Conservation (phyloP, 2,329 filamentous ascomycete genomes). For the Trichoderma simmonsii region DNA sequence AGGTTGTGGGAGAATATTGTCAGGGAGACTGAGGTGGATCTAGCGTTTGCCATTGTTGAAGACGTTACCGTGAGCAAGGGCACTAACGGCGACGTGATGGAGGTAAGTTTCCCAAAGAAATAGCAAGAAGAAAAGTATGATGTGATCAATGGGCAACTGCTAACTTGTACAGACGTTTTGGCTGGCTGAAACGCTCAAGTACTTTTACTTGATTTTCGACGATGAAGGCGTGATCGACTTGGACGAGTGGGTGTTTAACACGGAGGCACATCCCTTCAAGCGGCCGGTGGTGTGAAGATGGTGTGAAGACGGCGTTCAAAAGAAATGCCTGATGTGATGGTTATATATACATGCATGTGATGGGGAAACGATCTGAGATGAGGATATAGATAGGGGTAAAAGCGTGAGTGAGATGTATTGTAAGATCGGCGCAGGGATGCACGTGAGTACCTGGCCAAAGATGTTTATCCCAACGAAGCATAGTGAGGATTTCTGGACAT, state of each 20-base stretch:
- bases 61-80: constrained; percentile 34
- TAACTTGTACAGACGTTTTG: constrained; percentile 55
- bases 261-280: constrained; percentile 52
- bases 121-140: not conserved
- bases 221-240: constrained; percentile 61
- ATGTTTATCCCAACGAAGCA: not conserved
- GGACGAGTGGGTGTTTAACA: constrained; percentile 67
- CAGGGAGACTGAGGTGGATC: constrained; percentile 41
- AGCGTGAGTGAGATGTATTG: not conserved
- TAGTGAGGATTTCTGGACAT: not conserved
- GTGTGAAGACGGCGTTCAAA: not conserved
- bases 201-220: constrained; percentile 71
- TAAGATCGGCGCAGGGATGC: not conserved
- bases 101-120: constrained; percentile 38
- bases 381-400: not conserved
- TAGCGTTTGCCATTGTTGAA: constrained; percentile 42
- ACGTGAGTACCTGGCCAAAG: not conserved
- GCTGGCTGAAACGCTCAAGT: constrained; percentile 74
- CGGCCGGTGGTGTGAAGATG: constrained; percentile 24
- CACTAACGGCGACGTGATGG: constrained; percentile 57
- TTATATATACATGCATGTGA: not conserved
- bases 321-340: not conserved
- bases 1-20: constrained; percentile 46
- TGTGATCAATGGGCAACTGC: not conserved
- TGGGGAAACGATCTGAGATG: not conserved